Evolutionary conservation across 2,329 filamentous ascomycete genomes (phyloP).

Genomic region (Emmonsia crescens): DNA sequence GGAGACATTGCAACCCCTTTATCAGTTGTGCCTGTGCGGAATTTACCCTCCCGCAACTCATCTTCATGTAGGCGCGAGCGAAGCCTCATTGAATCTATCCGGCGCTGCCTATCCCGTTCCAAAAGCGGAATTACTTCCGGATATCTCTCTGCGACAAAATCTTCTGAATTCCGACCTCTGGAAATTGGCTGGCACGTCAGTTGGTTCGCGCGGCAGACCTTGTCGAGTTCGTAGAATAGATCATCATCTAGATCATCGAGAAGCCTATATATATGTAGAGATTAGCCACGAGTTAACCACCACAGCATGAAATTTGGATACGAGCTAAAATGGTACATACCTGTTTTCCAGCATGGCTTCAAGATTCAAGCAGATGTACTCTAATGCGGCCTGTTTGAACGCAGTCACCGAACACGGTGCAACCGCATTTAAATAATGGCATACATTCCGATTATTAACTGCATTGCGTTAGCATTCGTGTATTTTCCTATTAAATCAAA

Average conservation of each 20-base stretch:
- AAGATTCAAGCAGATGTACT: constrained; percentile 85
- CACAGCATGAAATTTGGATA: neutral
- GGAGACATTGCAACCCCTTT: constrained; percentile 43
- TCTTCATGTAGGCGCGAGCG: constrained; percentile 53
- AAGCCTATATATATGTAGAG: constrained; percentile 38
- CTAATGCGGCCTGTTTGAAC: constrained; percentile 79
- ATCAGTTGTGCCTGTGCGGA: constrained; percentile 54
- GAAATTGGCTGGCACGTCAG: constrained; percentile 64
- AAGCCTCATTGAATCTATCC: constrained; percentile 67
- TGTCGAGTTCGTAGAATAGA: constrained; percentile 68
- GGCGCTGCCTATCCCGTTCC: constrained; percentile 43
- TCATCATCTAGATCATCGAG: constrained; percentile 79
- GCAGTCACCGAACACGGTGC: constrained; percentile 70
- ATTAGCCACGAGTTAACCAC: constrained; percentile 9
- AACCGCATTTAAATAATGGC: constrained; percentile 72
- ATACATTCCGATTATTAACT: constrained; percentile 78
- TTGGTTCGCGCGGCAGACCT: constrained; percentile 72
- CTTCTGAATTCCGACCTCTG: constrained; percentile 62
- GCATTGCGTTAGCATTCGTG: constrained; percentile 15
- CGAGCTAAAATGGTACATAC: constrained; percentile 21
- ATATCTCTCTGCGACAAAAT: constrained; percentile 34
- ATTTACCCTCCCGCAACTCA: constrained; percentile 53
- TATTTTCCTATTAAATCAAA: constrained; percentile 1
- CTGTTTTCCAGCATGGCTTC: constrained; percentile 89
- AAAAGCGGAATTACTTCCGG: constrained; percentile 33